Evolutionary conservation across 2,329 filamentous ascomycete genomes (phyloP), one percentile per base, ranked within the genome.

Genomic region (Teratosphaeria gauchensis): DNA sequence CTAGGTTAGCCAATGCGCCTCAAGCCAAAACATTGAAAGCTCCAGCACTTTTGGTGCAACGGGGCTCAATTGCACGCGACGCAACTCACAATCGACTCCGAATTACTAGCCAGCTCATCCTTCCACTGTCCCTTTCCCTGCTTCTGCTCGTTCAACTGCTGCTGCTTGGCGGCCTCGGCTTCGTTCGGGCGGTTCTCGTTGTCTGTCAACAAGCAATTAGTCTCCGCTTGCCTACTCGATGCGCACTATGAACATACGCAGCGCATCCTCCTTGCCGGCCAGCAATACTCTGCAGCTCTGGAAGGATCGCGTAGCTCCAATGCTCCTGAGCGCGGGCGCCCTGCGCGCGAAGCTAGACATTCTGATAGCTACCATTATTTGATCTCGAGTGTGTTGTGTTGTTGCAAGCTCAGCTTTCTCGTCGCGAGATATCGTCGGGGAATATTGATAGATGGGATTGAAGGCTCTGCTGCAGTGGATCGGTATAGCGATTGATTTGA

Each of bases 41-140:
- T 48, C n/a, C 16, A 48, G n/a, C n/a, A n/a, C n/a, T n/a, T n/a
- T n/a, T n/a, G n/a, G n/a, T n/a, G n/a, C n/a, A n/a, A n/a, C n/a
- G n/a, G n/a, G n/a, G n/a, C n/a, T n/a, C n/a, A n/a, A n/a, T n/a
- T n/a, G n/a, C n/a, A n/a, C 5, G n/a, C 16, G 42, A 42, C 14
- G n/a, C 16, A 48, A 74, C 80, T 64, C 75, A 94, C 80, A 66
- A 83, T 84, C 72, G 89, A 88, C 78, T 95, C 90, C 73, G 86
- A 89, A 74, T 90, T 84, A 55, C 85, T 88, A 2, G 89, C 89
- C 55, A 95, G 78, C 71, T 87, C 85, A 24, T 86, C 80, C 75
- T 88, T 87, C 89, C 90, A 94, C 70, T 90, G 81, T 56, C 80
- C 86, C 71, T 83, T 80, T 61, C 88, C 89, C 46, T 81, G 74